Evolutionary conservation across 2,329 filamentous ascomycete species (phyloP), one percentile per base, ranked within the genome.

Genomic region (Trichothecium roseum): DNA sequence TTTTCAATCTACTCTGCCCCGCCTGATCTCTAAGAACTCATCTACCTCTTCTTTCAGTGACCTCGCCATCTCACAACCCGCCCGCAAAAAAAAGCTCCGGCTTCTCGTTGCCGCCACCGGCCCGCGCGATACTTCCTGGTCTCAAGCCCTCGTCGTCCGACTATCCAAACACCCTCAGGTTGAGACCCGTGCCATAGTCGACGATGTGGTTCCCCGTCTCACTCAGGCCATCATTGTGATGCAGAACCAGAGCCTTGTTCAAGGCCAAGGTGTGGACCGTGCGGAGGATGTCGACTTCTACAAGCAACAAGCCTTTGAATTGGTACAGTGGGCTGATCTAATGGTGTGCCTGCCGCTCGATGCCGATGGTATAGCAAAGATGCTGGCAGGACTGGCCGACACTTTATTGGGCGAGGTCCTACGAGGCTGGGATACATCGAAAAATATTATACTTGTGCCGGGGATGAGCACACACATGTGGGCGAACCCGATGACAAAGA

Each of bases 391-490:
- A 35, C 72, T 89, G 38, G 80, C 84, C 3, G 85, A 85, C 49
- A 93, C 80, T 20, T 68, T 94, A 36, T 68, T 93, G 7, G 68
- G 93, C 35, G 82, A 89, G 46, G 74, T 94, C 1, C 56, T 95
- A 33, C 74, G 88, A 35, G 83, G 84, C 37, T 95, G 88, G 88
- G 80, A 93, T 48, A 78, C 82, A 1, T 81, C 80, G 6, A 94
- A 94, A 60, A 83, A 81, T 47, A 82, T 94, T 20, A 62, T 94
- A 33, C 63, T 95, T 38, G 79, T 94, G 6, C 87, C 88, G 0
- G 85, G 84, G 44, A 93, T 95, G 87, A 89, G 84, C 24, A 77
- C 76, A 2, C 72, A 83, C 40, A 87, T 89, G 77, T 94, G 86
- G 86, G 78, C 88, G 52, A 87, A 91, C 49, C 85, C 87, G 3